Conservation (phyloP, 1,284 basidiomycete genomes). For the Dichomitus squalens region DNA sequence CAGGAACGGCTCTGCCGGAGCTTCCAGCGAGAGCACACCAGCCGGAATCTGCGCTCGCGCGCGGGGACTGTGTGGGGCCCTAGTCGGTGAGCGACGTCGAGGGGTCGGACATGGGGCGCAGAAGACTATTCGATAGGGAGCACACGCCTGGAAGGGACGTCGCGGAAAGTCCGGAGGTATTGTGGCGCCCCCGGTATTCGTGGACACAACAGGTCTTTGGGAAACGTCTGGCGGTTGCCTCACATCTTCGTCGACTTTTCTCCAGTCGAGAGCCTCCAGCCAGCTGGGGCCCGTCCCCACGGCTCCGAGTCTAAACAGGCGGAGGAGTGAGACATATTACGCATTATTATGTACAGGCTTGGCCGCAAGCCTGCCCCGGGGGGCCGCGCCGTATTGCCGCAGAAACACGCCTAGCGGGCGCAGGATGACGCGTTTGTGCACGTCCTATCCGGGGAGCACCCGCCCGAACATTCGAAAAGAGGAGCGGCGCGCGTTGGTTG, state of each 20-base stretch:
- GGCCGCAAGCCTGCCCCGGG: background rate
- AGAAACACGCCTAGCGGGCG: background rate
- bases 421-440: background rate
- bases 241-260: too few relatives aligned
- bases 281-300: too few relatives aligned
- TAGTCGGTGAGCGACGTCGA: background rate
- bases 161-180: background rate
- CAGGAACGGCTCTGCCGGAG: conserved; percentile 17
- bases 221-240: too few relatives aligned
- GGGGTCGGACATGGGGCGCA: background rate
- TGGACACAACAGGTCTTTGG: too few relatives aligned
- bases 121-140: background rate
- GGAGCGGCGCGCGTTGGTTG: background rate
- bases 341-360: conserved; percentile 11
- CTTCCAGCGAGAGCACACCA: conserved; percentile 5
- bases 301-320: too few relatives aligned
- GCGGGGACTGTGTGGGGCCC: background rate
- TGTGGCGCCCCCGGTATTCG: background rate
- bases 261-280: too few relatives aligned
- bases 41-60: conserved; percentile 5
- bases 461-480: background rate
- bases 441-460: background rate
- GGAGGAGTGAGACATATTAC: conserved; percentile 13
- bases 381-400: background rate
- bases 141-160: background rate